These are phyloP conservation scores for Digitaria exilis DNA, from an alignment of 202 grass and related monocot genomes.

Conservation along the genomic window DNA sequence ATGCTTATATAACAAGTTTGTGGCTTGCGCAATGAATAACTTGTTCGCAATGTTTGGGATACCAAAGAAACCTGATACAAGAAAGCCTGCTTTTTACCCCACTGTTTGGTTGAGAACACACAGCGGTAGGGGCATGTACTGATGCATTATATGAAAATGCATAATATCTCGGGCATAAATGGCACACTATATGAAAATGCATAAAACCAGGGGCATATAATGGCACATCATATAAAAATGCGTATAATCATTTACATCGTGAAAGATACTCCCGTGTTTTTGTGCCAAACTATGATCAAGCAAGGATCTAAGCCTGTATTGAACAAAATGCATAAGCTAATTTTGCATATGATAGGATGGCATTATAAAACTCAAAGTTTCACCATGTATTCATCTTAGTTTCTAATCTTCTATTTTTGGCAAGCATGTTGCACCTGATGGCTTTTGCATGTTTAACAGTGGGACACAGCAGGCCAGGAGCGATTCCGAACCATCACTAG, in stretches of 20 bases:
- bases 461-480: conserved; percentile 79
- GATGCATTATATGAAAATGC: no score
- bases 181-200: no score
- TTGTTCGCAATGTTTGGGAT: not conserved
- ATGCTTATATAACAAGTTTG: not conserved
- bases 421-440: not conserved
- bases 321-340: not conserved
- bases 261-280: not conserved
- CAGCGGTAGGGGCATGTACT: not conserved
- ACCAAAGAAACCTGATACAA: not conserved
- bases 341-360: not conserved
- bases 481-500: conserved; percentile 61
- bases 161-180: no score
- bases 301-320: not conserved
- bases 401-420: not conserved
- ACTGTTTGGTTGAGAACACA: not conserved
- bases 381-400: not conserved
- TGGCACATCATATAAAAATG: not conserved
- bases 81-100: not conserved
- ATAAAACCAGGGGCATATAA: not conserved
- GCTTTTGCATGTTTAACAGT: conserved; percentile 35
- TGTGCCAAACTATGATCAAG: not conserved
- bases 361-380: not conserved
- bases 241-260: not conserved
- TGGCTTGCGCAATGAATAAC: not conserved